Percentiles rank a stretch among this genome's conserved stretches.
These are phyloP conservation scores for Candida adriatica DNA, from an alignment of 805 yeast genomes.

Conservation along the genomic window DNA sequence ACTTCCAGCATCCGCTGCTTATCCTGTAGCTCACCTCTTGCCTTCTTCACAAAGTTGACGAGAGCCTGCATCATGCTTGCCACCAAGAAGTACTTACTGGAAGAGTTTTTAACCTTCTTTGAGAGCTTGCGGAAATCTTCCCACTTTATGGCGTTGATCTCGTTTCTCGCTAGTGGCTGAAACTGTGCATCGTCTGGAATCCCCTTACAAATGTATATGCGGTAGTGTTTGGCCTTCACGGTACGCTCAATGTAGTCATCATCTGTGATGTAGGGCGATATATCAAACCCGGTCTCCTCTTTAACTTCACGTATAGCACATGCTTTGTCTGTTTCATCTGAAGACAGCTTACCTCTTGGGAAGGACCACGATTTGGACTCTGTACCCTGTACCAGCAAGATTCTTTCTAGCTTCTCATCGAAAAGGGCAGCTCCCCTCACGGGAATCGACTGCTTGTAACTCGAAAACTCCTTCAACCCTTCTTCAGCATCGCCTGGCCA, in stretches of 20 bases:
- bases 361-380: constrained; percentile 88
- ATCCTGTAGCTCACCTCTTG: constrained; percentile 43
- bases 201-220: constrained; percentile 68
- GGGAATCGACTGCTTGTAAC: constrained; percentile 85
- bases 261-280: constrained; percentile 57
- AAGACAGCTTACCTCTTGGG: constrained; percentile 94
- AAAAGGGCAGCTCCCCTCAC: constrained; percentile 93
- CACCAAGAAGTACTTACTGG: constrained; percentile 30
- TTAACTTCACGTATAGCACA: constrained; percentile 90
- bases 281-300: constrained; percentile 93
- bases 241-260: constrained; percentile 77
- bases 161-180: constrained; percentile 79
- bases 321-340: constrained; percentile 79
- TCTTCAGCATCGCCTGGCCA: constrained; percentile 76
- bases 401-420: constrained; percentile 60
- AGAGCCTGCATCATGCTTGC: constrained; percentile 35
- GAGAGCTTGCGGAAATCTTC: constrained; percentile 41
- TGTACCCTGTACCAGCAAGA: constrained; percentile 77
- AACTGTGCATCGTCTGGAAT: constrained; percentile 75
- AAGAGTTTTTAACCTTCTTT: constrained; percentile 24
- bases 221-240: constrained; percentile 75
- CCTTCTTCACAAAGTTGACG: constrained; percentile 47
- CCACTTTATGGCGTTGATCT: constrained; percentile 83
- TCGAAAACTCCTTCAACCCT: constrained; percentile 72
- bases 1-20: constrained; percentile 56